Evolutionary conservation across 257 asterid species (phyloP), one percentile per base, ranked within the genome.

Genomic region (Przewalskia tangutica): DNA sequence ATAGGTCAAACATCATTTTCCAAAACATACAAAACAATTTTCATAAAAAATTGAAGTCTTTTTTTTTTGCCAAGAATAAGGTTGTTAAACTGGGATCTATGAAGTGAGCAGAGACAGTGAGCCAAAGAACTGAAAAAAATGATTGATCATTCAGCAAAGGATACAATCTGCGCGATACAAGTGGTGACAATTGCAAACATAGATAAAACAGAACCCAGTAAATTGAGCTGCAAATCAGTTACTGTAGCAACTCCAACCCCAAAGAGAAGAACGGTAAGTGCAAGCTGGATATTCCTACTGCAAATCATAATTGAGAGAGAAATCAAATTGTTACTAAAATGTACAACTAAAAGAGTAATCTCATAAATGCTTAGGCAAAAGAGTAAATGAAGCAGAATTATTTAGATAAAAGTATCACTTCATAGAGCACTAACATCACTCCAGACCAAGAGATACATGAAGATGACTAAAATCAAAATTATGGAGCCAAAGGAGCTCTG

Each of bases 171-270:
- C 23, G 97, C 98, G 34, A 94, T 81, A 81, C 98, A 94, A 55
- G 98, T 92, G 54, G 98, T 93, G 78, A 91, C 76, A 82, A 94
- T 85, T 76, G 98, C 98, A 86, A 93, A 95, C 71, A 93, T 84
- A 81, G 98, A 91, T 83, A 94, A 87, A 80, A 94, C 82, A 17
- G 95, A 90, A 55, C 97, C 98, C 86, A 93, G 86, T 82, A 87
- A 78, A 86, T 93, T 94, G 88, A 94, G 97, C 90, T 94, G 98
- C 88, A 94, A 88, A 86, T 94, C 98, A 83, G 98, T 94, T 77
- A 94, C 94, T 63, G 98, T 94, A 82, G 98, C 98, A 84, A 94
- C 91, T 80, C 98, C 98, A 86, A 94, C 98, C 84, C 98, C 98
- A 89, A 94, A 73, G 66, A 94, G 97, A 85, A 94, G 97, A 88